phyloP scores from a whole-genome alignment of 768 basidiomycete genomes.

The Macrolepiota dolichaula region DNA sequence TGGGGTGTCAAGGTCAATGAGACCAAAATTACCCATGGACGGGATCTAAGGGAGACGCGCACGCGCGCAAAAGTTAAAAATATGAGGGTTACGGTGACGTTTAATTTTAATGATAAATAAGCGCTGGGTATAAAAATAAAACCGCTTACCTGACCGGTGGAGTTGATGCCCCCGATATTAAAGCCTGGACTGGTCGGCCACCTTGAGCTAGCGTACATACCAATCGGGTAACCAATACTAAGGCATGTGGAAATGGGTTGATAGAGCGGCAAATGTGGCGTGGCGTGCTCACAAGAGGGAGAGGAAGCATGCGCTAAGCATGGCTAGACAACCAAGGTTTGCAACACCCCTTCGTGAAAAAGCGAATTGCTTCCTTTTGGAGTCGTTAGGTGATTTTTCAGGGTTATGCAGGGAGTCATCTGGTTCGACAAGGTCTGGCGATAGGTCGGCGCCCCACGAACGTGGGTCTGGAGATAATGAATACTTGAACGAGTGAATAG shows the following conservation, averaged over 20 bases:
- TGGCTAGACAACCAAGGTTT: conserved; percentile 68
- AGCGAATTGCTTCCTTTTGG: conserved; percentile 34
- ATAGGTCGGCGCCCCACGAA: conserved; percentile 61
- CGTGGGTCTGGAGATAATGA: conserved; percentile 64
- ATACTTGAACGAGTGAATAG: conserved; percentile 36
- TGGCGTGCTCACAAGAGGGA: conserved; percentile 53
- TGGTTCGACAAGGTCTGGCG: conserved; percentile 50
- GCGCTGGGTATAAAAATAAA: conserved; percentile 19
- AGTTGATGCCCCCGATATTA: conserved; percentile 58
- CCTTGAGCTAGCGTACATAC: conserved; percentile 25
- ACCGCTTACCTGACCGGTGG: conserved; percentile 53
- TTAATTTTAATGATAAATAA: background rate
- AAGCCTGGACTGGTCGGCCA: conserved; percentile 22
- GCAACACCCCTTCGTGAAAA: conserved; percentile 60
- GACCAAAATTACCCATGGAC: conserved; percentile 52
- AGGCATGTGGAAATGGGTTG: background rate
- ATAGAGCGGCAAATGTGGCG: background rate
- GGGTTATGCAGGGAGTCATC: conserved; percentile 79
- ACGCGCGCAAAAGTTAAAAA: background rate
- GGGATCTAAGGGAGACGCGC: conserved; percentile 47
- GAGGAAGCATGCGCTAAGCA: conserved; percentile 46
- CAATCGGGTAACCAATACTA: conserved; percentile 49
- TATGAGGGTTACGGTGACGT: background rate
- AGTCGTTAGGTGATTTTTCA: conserved; percentile 28
- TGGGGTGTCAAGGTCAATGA: conserved; percentile 61